Evolutionary conservation across 495 filamentous ascomycete species (phyloP).

Genomic region (Penicillium psychrofluorescens): DNA sequence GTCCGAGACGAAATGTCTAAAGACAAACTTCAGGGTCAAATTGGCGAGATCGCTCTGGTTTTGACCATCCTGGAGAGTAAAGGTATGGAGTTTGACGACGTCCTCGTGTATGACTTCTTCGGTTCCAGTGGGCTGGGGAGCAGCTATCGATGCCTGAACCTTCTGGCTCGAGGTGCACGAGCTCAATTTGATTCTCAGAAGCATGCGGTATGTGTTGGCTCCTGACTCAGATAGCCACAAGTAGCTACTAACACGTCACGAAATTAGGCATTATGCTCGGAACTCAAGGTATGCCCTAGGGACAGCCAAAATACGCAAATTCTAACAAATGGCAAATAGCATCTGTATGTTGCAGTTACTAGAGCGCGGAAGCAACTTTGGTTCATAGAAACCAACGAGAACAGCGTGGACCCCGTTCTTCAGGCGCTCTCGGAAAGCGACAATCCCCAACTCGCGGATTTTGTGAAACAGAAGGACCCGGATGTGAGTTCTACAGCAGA

Average conservation of each 20-base stretch:
- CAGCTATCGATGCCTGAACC: slow-evolving; percentile 10
- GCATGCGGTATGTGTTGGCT: slow-evolving; percentile 2
- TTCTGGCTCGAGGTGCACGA: neutral
- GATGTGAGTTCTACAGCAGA: neutral
- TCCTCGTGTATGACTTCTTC: slow-evolving; percentile 29
- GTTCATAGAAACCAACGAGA: slow-evolving; percentile 15
- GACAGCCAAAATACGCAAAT: neutral
- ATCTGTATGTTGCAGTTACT: slow-evolving; percentile 23
- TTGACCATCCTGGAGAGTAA: slow-evolving; percentile 38
- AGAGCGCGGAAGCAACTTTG: slow-evolving; percentile 18
- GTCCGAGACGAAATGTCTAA: slow-evolving; percentile 30
- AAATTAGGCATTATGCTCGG: slow-evolving; percentile 12
- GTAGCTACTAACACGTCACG: neutral
- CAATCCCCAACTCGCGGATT: slow-evolving; percentile 1
- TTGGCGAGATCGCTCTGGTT: slow-evolving; percentile 27
- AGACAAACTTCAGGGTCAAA: slow-evolving; percentile 13
- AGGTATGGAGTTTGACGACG: slow-evolving; percentile 43
- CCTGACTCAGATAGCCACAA: neutral
- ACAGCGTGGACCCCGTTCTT: slow-evolving; percentile 4
- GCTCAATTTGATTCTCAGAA: slow-evolving; percentile 13
- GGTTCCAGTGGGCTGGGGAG: slow-evolving; percentile 8
- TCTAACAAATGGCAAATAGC: slow-evolving; percentile 4
- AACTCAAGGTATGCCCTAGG: slow-evolving; percentile 12
- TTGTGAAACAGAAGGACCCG: slow-evolving; percentile 8
- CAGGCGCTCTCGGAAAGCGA: slow-evolving; percentile 2